Conservation (phyloP, 768 basidiomycete genomes). For the Tulasnella sp. region DNA sequence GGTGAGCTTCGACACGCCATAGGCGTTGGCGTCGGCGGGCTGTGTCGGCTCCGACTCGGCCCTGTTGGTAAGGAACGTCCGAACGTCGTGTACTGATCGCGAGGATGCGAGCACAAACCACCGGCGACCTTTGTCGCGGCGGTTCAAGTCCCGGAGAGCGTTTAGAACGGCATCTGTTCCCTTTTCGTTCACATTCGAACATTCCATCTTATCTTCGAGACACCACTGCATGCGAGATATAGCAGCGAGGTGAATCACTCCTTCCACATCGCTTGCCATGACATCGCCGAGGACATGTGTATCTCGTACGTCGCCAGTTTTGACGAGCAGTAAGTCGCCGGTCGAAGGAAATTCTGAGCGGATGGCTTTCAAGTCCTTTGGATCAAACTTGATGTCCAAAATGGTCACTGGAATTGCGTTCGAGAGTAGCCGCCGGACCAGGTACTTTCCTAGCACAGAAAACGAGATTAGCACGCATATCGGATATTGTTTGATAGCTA, state of each 20-base stretch:
- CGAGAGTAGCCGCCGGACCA: conserved; percentile 19
- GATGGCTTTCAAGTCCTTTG: conserved; percentile 18
- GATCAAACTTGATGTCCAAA: conserved; percentile 19
- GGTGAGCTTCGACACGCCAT: conserved; percentile 23
- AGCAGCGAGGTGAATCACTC: conserved; percentile 21
- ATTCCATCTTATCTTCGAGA: conserved; percentile 22
- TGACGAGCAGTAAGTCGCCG: conserved; percentile 12
- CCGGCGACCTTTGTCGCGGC: conserved; percentile 17
- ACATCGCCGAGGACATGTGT: conserved; percentile 1
- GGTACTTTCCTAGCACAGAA: conserved; percentile 17
- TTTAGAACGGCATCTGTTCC: conserved; percentile 20
- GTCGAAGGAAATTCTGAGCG: not conserved
- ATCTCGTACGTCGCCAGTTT: conserved; percentile 21
- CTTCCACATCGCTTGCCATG: conserved; percentile 18
- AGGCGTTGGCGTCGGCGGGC: conserved; percentile 19
- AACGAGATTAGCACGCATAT: not conserved
- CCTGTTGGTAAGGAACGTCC: conserved; percentile 9
- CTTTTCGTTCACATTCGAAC: conserved; percentile 21
- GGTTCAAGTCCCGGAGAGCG: conserved; percentile 1
- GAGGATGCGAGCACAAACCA: conserved; percentile 25
- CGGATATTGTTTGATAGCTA: not conserved
- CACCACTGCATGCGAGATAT: conserved; percentile 20
- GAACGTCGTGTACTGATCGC: conserved; percentile 24
- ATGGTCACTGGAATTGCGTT: conserved; percentile 18
- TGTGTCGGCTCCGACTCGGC: conserved; percentile 18